phyloP scores from a whole-genome alignment of 805 yeast species.

The Hanseniaspora lindneri region DNA sequence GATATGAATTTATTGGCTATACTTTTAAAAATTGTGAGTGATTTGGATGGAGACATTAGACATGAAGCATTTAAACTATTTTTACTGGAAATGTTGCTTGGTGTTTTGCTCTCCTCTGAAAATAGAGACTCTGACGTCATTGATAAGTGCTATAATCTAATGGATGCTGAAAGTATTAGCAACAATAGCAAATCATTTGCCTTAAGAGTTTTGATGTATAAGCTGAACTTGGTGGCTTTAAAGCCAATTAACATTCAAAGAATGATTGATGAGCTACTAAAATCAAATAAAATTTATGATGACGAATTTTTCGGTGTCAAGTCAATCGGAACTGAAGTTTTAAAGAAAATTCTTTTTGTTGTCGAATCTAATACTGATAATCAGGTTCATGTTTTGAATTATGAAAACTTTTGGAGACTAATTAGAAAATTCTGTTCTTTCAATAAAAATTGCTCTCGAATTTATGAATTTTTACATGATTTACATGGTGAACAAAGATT shows the following conservation, averaged over 20 bases:
- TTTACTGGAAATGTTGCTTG: conserved; percentile 34
- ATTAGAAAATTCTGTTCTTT: conserved; percentile 39
- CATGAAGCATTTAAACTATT: conserved; percentile 40
- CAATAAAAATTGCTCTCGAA: conserved; percentile 32
- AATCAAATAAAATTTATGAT: conserved; percentile 28
- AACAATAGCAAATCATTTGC: conserved; percentile 23
- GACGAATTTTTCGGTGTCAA: conserved; percentile 30
- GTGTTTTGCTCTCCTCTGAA: conserved; percentile 22
- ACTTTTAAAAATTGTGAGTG: conserved; percentile 27
- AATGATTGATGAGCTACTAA: conserved; percentile 24
- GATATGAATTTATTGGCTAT: conserved; percentile 26
- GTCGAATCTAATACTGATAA: conserved; percentile 24
- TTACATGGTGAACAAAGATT: conserved; percentile 29
- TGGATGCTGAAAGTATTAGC: conserved; percentile 19
- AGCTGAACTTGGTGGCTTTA: conserved; percentile 24
- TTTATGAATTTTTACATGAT: conserved; percentile 39
- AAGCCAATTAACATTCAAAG: conserved; percentile 21
- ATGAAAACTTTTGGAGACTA: conserved; percentile 45
- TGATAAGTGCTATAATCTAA: conserved; percentile 20
- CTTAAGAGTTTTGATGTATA: conserved; percentile 33
- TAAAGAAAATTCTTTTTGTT: conserved; percentile 32
- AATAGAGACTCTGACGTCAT: conserved; percentile 28
- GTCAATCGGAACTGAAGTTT: conserved; percentile 34
- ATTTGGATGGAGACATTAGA: conserved; percentile 38
- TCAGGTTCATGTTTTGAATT: conserved; percentile 35